Conservation (phyloP, 2,329 filamentous ascomycete genomes). For the Sporothrix brasiliensis region DNA sequence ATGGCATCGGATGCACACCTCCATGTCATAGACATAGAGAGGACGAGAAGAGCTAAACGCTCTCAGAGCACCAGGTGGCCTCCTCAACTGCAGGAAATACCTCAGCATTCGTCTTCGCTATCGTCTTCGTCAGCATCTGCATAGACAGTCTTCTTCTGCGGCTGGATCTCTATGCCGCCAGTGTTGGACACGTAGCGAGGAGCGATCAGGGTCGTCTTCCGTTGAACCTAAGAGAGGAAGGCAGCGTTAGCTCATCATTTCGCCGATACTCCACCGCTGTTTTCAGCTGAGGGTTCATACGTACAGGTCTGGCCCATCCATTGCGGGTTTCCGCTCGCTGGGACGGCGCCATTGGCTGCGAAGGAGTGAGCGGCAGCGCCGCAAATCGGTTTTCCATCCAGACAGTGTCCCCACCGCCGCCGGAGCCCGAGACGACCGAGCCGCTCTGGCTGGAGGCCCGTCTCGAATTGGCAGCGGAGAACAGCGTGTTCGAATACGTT, state of each 20-base stretch:
- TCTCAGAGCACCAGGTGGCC: not conserved
- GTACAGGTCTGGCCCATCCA: conserved; percentile 37
- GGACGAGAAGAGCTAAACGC: not conserved
- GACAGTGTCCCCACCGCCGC: not conserved
- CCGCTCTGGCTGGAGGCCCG: not conserved
- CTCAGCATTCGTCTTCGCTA: conserved; percentile 34
- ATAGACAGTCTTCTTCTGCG: conserved; percentile 16
- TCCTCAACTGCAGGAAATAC: not conserved
- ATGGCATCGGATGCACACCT: not conserved
- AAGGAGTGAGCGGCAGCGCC: not conserved
- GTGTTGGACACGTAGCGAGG: conserved; percentile 32
- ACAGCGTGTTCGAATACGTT: not conserved
- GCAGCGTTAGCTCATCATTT: conserved; percentile 3
- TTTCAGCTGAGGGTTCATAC: not conserved
- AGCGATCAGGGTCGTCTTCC: conserved; percentile 26
- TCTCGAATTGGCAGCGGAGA: not conserved
- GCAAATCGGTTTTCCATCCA: conserved; percentile 31
- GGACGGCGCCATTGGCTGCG: not conserved
- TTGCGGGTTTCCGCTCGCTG: conserved; percentile 1
- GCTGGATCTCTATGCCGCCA: conserved; percentile 16
- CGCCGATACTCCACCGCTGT: no score
- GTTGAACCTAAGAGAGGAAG: conserved; percentile 4
- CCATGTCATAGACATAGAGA: no score
- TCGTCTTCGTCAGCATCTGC: conserved; percentile 34
- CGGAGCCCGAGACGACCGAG: not conserved